Evolutionary conservation across 805 yeast genomes (phyloP).

Genomic region (Yamadazyma phyllophila): DNA sequence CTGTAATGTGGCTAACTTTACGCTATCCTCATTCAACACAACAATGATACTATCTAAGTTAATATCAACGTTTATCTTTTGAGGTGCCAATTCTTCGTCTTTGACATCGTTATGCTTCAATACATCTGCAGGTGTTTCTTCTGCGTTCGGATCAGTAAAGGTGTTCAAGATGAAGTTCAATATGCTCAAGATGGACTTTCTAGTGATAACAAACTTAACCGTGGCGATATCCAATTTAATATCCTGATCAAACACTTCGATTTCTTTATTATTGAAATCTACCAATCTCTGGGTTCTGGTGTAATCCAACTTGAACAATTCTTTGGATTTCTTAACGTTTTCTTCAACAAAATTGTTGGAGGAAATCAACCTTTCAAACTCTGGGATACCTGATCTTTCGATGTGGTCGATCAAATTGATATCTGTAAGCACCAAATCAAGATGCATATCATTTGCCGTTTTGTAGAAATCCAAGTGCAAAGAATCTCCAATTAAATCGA

Average conservation of each 20-base stretch:
- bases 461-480: slow-evolving; percentile 60
- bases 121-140: slow-evolving; percentile 64
- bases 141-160: slow-evolving; percentile 78
- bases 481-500: slow-evolving; percentile 69
- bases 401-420: slow-evolving; percentile 74
- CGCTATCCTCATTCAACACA: slow-evolving; percentile 78
- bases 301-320: slow-evolving; percentile 59
- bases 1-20: slow-evolving; percentile 74
- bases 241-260: slow-evolving; percentile 76
- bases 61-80: slow-evolving; percentile 67
- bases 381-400: slow-evolving; percentile 58
- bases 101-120: slow-evolving; percentile 65
- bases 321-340: slow-evolving; percentile 22
- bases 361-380: slow-evolving; percentile 66
- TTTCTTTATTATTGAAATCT: slow-evolving; percentile 47
- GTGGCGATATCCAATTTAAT: slow-evolving; percentile 74
- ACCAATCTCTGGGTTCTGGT: slow-evolving; percentile 59
- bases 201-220: slow-evolving; percentile 67
- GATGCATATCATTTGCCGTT: slow-evolving; percentile 58
- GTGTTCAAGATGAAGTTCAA: slow-evolving; percentile 82
- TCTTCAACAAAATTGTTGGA: slow-evolving; percentile 47
- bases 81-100: slow-evolving; percentile 60
- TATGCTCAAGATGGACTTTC: slow-evolving; percentile 74
- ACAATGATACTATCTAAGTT: slow-evolving; percentile 70
- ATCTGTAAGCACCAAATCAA: slow-evolving; percentile 62